These are phyloP conservation scores for Coelastrella sp. DNA, from an alignment of 139 green algal genomes.

Conservation along the genomic window DNA sequence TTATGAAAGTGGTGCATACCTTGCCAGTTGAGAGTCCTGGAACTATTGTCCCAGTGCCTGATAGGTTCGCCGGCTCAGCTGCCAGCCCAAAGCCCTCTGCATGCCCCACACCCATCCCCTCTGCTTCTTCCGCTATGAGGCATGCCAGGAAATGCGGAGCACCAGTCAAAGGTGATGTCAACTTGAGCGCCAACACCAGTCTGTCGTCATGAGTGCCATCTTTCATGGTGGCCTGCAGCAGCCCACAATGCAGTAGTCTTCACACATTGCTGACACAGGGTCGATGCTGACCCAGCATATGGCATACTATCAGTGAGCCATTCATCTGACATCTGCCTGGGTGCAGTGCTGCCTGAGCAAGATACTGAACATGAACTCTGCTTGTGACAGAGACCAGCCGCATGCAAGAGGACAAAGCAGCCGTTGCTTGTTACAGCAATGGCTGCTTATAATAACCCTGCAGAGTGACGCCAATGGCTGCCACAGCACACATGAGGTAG, in stretches of 20 bases:
- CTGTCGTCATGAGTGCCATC: slow-evolving; percentile 9
- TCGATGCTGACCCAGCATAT: too few relatives aligned
- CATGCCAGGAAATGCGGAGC: not conserved
- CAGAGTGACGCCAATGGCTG: not conserved
- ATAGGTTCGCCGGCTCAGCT: not conserved
- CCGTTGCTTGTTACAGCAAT: too few relatives aligned
- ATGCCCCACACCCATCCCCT: not conserved
- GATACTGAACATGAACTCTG: not conserved
- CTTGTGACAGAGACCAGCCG: not conserved
- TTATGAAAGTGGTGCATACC: too few relatives aligned
- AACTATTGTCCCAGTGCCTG: not conserved
- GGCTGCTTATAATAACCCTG: not conserved
- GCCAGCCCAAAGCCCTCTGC: not conserved
- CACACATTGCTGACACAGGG: not conserved
- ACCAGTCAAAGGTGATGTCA: not conserved
- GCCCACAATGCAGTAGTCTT: not conserved
- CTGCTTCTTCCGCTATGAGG: slow-evolving; percentile 15
- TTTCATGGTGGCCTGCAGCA: slow-evolving; percentile 31
- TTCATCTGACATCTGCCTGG: too few relatives aligned
- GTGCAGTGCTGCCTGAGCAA: not conserved
- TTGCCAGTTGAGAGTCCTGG: too few relatives aligned
- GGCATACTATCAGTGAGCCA: too few relatives aligned
- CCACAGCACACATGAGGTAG: not conserved
- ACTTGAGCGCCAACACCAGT: slow-evolving; percentile 17
- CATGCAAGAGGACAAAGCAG: too few relatives aligned